Evolutionary conservation across 495 filamentous ascomycete genomes (phyloP), one percentile per base, ranked within the genome.

Genomic region (Parachaetomium inaequale): DNA sequence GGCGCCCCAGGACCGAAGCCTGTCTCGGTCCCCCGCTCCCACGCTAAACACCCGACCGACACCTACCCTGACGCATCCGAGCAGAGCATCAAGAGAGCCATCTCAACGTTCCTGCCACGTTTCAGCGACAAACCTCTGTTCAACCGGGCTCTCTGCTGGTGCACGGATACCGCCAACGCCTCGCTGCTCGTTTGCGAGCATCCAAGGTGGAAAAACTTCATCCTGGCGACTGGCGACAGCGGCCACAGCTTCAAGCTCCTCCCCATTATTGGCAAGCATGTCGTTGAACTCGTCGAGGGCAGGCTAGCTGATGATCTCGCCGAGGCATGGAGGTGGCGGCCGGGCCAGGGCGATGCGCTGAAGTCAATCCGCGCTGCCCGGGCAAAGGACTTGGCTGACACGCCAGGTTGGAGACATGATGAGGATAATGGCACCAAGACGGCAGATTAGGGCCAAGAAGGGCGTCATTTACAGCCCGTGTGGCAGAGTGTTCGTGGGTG

Each of bases 41-140:
- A 47, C 45, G 45, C 45, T 17, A 21, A 47, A 25, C 45, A 47
- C 19, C 45, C 45, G 6, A 47, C 45, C 21, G 45, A 47, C 45
- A 47, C 45, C 19, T 47, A 47, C 45, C 45, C 45, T 12, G 45
- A 47, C 12, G 45, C 45, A 47, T 47, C 45, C 19, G 45, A 47
- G 21, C 45, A 25, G 19, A 47, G 45, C 21, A 47, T 47, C n/a
- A 47, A 25, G 19, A 4, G 19, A 4, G 45, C 45, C 21, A 25
- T 47, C 12, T 21, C 45, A 7, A 47, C 45, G 4, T 47, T 47
- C 21, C 45, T 47, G 19, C 45, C 45, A 7, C 45, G 45, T 4
- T 47, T 47, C 21, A 25, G 21, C 11, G 45, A 47, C 3, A 47
- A 47, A 17, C 45, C 45, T 3, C 19, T 47, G 45, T 47, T 47